A percentile compares a stretch with the other conserved stretches of the same genome.
These are phyloP conservation scores for Populus tremula DNA, from an alignment of 345 rosid species.

Conservation along the genomic window DNA sequence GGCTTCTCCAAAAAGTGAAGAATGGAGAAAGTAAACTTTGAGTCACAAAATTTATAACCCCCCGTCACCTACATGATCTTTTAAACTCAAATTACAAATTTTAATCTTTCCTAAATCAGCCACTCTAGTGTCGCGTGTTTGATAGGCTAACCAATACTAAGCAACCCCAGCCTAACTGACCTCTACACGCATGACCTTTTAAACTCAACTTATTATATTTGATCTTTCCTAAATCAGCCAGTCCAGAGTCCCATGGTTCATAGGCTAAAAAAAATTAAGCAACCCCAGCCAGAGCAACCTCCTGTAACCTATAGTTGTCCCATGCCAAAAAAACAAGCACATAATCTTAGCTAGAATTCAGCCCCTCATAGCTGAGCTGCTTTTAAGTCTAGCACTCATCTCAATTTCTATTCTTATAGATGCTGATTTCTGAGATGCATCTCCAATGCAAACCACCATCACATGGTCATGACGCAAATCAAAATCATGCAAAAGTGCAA, in stretches of 20 bases:
- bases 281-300: neutral
- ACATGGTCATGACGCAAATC: neutral
- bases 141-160: too few relatives aligned
- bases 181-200: too few relatives aligned
- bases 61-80: too few relatives aligned
- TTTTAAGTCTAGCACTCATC: neutral
- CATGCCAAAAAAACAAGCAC: constrained; percentile 16
- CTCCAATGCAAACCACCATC: neutral
- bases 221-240: too few relatives aligned
- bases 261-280: neutral
- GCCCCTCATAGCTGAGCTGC: constrained; percentile 4
- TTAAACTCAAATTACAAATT: too few relatives aligned
- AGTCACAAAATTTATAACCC: neutral
- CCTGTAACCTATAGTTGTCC: constrained; percentile 12
- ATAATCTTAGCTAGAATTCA: constrained; percentile 12
- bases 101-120: too few relatives aligned
- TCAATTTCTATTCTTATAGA: neutral
- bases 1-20: neutral
- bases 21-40: neutral
- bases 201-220: too few relatives aligned
- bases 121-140: too few relatives aligned
- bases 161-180: too few relatives aligned
- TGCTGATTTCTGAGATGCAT: neutral
- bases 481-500: neutral
- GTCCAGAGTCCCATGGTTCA: too few relatives aligned